These are phyloP conservation scores for Dryadomyces quercus-mongolicae DNA, from an alignment of 2,329 filamentous ascomycete genomes.

Conservation along the genomic window DNA sequence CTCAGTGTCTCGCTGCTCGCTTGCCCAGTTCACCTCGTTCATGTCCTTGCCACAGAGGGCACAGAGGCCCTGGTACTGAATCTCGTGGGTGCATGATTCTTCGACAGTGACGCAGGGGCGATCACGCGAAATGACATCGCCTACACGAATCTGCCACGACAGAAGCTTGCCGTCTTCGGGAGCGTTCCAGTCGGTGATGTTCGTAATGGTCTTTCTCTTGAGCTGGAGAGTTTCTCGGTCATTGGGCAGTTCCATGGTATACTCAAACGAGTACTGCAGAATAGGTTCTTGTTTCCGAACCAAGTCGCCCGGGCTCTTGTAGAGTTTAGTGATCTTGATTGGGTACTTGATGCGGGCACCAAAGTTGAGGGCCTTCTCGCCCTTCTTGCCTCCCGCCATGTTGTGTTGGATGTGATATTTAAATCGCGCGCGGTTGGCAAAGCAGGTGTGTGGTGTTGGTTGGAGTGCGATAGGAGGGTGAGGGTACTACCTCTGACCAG, in stretches of 20 bases:
- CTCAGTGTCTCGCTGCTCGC: slow-evolving; percentile 63
- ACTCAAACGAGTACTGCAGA: slow-evolving; percentile 79
- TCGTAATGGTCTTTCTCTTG: slow-evolving; percentile 56
- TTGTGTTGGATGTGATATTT: slow-evolving; percentile 6
- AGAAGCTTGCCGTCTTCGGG: slow-evolving; percentile 69
- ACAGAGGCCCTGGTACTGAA: slow-evolving; percentile 86
- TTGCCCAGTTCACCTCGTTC: slow-evolving; percentile 81
- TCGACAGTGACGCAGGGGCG: slow-evolving; percentile 61
- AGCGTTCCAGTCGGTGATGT: slow-evolving; percentile 66
- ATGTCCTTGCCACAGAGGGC: slow-evolving; percentile 91
- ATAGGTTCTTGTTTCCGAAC: slow-evolving; percentile 67
- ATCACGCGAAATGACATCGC: slow-evolving; percentile 49
- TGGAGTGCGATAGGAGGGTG: slow-evolving; percentile 3
- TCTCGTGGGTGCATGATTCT: slow-evolving; percentile 80
- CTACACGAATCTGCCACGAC: slow-evolving; percentile 62
- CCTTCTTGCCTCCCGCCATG: slow-evolving; percentile 12
- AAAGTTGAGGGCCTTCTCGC: slow-evolving; percentile 28
- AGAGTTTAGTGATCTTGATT: slow-evolving; percentile 78
- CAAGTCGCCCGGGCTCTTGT: slow-evolving; percentile 62
- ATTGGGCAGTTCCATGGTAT: slow-evolving; percentile 64
- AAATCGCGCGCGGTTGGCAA: slow-evolving; percentile 9
- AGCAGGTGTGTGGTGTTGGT: slow-evolving; percentile 7
- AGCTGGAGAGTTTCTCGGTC: slow-evolving; percentile 40
- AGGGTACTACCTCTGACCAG: slow-evolving; percentile 7
- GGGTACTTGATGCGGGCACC: slow-evolving; percentile 71